Base-by-base conservation (phyloP, 805 yeast genomes). In the Yarrowia sp. region DNA sequence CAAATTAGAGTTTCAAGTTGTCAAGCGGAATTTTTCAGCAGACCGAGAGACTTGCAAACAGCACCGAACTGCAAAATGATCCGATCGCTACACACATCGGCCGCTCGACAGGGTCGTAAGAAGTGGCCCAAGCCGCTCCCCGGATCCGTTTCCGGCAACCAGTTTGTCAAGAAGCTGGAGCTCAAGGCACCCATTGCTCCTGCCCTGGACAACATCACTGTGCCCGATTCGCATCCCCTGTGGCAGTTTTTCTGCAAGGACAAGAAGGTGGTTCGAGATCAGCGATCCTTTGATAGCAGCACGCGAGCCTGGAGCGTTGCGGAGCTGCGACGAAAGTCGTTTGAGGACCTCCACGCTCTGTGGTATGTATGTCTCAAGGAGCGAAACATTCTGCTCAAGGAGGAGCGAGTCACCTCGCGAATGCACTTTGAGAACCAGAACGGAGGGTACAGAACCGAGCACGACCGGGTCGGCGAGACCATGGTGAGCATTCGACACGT, bases 301-400 rank as follows among this genome's bases (percentile, higher is more conserved):
- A 75, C 95, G 14, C 82, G 96, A 71, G 79, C 95, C 4, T 95
- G 99, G 99, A 78, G 88, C 6, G 81, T 92, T 64, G 88, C 91
- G 4, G 98, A 93, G 74, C 83, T 95, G 71, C 86, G 99, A 74
- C 83, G 96, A 67, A 95, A 95, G 76, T 85, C 90, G 15, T 95
- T 92, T 73, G 95, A 92, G 44, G 99, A 95, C 74, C 79, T 95
- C 70, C 99, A 95, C 76, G 83, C 86, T 41, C 79, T 95, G 71
- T 95, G 99, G 98, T 93, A 90, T 74, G 81, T 88, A 48, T 85
- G 92, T 69, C 77, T 93, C 69, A 89, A 85, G 73, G 97, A 95
- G 76, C 80, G 96, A 69, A 95, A 95, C 74, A 77, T 84, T 13
- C 75, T 93, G 65, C 86, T 85, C 38, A 83, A 97, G 70, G 98